A percentile compares a stretch with the other conserved stretches of the same genome.
Conservation (phyloP, 441 rosid species). For the Isatis lusitanica region DNA sequence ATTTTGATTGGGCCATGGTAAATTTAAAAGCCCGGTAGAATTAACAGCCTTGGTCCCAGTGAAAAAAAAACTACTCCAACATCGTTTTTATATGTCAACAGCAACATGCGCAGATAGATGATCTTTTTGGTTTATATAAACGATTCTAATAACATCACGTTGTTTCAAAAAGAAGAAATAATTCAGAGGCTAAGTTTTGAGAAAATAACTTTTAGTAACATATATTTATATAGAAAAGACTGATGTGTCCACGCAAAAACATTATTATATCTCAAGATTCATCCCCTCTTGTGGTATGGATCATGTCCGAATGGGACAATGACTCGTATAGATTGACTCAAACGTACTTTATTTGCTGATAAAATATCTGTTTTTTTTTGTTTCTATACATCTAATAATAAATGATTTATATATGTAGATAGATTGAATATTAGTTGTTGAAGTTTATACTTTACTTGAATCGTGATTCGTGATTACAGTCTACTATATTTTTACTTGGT, state of each 20-base stretch:
- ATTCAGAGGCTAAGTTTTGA: not conserved
- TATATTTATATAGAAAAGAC: not conserved
- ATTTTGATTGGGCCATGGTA: not conserved
- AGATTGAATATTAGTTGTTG: not conserved
- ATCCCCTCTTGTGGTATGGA: slow-evolving; percentile 17
- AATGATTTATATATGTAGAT: not conserved
- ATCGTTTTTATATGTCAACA: not conserved
- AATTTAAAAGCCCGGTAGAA: not conserved
- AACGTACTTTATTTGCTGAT: not conserved
- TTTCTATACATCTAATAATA: not conserved
- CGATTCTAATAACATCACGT: too few species aligned
- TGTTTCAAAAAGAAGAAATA: not conserved
- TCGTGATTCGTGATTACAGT: not conserved
- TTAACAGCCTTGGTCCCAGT: not conserved
- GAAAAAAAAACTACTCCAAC: not conserved
- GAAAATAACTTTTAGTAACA: not conserved
- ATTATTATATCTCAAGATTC: not conserved
- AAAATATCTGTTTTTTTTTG: not conserved
- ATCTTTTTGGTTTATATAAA: not conserved
- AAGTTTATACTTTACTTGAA: not conserved
- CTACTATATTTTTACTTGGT: not conserved
- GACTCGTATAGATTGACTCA: slow-evolving; percentile 6
- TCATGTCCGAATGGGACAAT: slow-evolving; percentile 15
- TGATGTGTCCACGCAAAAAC: not conserved
- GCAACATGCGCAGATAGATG: not conserved